Evolutionary conservation across 129 eudicot genomes (phyloP), one percentile per base, ranked within the genome.

Genomic region (Artemisia argyi): DNA sequence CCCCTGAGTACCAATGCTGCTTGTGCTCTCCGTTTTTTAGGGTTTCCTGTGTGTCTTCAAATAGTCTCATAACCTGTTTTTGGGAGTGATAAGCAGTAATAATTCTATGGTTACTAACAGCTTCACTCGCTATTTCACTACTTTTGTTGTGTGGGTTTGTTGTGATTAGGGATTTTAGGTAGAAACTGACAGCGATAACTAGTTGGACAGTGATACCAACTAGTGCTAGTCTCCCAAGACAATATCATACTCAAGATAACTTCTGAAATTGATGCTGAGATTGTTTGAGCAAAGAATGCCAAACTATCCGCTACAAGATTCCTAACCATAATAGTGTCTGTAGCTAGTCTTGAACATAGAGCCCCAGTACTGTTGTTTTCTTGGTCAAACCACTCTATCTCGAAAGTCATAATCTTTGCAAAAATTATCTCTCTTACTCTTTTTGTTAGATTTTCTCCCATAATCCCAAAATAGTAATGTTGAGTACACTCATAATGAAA

Each of bases 361-460:
- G 80, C 80, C 1, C 71, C 83, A 0, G 76, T 73, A 35, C 11
- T 73, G 49, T 82, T 78, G 28, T 73, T 11, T 66, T 82, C 86
- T 73, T 69, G 73, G 17, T 82, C 74, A 57, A 77, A 82, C 83
- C 83, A 82, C 54, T 71, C 80, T 47, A 64, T 69, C 52, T 82
- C 86, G 17, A 82, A 78, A 11, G 77, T 63, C 39, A 82, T 63
- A 30, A 78, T 64, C 72, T 82, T 82, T 19, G 24, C 18, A 5
- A 78, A 61, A 15, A 78, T 63, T 1, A 1, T 15, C 28, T 69
- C 80, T 19, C 83, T 39, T 12, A 82, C 76, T 30, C 71, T 49
- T 64, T 82, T 82, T 1, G 83, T 82, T 35, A 82, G 28, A 14
- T 65, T 69, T 64, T 78, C 82, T 28, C 85, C 82, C 82, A 77